Evolutionary conservation across 2,329 filamentous ascomycete species (phyloP).

Genomic region (Lizonia empirigonia): DNA sequence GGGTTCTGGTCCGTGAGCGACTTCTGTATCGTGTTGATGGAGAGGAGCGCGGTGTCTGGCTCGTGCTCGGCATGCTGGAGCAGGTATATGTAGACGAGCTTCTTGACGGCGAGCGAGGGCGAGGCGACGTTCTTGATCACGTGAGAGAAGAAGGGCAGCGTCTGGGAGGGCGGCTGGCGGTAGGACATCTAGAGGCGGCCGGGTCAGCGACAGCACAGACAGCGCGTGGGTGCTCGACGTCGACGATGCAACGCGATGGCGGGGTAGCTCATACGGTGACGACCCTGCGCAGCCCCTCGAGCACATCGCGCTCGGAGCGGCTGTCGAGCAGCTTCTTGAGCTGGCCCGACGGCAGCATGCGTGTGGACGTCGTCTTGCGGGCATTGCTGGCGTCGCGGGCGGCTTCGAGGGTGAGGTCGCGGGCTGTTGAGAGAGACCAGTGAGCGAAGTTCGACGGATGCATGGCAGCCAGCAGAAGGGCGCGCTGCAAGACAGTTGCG

Average conservation of each 20-base stretch:
- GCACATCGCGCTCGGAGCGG: constrained; percentile 86
- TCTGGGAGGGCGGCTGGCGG: constrained; percentile 69
- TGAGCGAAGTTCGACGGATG: constrained; percentile 49
- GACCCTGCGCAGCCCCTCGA: constrained; percentile 88
- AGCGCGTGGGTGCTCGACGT: neutral
- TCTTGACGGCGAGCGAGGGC: constrained; percentile 92
- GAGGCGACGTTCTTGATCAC: constrained; percentile 98
- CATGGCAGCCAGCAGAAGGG: constrained; percentile 31
- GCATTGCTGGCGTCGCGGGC: constrained; percentile 79
- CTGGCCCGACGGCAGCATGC: constrained; percentile 76
- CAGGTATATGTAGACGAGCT: constrained; percentile 97
- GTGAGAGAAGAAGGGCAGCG: constrained; percentile 92
- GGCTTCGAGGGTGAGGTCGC: constrained; percentile 96
- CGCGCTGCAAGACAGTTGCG: neutral
- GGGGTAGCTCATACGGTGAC: constrained; percentile 69
- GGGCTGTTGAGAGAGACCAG: constrained; percentile 65
- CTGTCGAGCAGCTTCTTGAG: constrained; percentile 96
- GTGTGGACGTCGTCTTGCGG: constrained; percentile 61
- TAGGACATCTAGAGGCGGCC: constrained; percentile 83
- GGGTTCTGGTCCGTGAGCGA: constrained; percentile 92
- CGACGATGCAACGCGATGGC: constrained; percentile 3
- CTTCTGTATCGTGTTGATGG: constrained; percentile 99
- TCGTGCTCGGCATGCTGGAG: constrained; percentile 96
- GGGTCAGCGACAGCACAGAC: constrained; percentile 23
- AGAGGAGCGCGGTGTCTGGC: constrained; percentile 90